Percentiles rank a stretch among this genome's conserved stretches.
Evolutionary conservation across 2,329 filamentous ascomycete genomes (phyloP).

Genomic region (Diaporthe helianthi): DNA sequence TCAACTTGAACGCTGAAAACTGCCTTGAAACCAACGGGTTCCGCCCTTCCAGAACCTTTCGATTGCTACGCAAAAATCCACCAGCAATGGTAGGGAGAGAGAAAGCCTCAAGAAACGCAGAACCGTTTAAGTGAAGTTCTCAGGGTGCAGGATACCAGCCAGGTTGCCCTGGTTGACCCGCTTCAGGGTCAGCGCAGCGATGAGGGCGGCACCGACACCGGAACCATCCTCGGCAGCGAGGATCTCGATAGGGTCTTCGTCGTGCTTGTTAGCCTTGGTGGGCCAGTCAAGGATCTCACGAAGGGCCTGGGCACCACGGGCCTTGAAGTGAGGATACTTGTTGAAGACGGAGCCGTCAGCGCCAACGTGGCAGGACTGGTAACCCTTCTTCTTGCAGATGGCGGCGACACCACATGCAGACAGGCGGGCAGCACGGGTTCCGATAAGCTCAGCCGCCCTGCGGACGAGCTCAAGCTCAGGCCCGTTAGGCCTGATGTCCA

Average conservation of each 20-base stretch:
- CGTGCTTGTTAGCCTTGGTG: conserved; percentile 69
- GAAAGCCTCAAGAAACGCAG: neutral
- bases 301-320: conserved; percentile 85
- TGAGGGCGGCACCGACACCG: conserved; percentile 95
- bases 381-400: conserved; percentile 95
- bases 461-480: conserved; percentile 90
- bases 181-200: conserved; percentile 77
- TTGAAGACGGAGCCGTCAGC: conserved; percentile 98
- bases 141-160: conserved; percentile 69
- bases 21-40: neutral
- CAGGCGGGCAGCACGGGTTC: conserved; percentile 89
- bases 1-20: neutral
- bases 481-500: conserved; percentile 73
- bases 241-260: conserved; percentile 87
- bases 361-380: conserved; percentile 87
- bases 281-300: conserved; percentile 97
- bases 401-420: conserved; percentile 95
- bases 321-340: conserved; percentile 99
- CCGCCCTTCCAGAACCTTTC: neutral
- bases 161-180: conserved; percentile 68
- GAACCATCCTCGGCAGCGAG: conserved; percentile 92
- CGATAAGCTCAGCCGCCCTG: conserved; percentile 90
- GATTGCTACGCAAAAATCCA: conserved; percentile 8
- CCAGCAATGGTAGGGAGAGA: neutral
- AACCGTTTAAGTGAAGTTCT: conserved; percentile 61